phyloP scores from a whole-genome alignment of 2,329 filamentous ascomycete genomes.

The Orbilia javanica region DNA sequence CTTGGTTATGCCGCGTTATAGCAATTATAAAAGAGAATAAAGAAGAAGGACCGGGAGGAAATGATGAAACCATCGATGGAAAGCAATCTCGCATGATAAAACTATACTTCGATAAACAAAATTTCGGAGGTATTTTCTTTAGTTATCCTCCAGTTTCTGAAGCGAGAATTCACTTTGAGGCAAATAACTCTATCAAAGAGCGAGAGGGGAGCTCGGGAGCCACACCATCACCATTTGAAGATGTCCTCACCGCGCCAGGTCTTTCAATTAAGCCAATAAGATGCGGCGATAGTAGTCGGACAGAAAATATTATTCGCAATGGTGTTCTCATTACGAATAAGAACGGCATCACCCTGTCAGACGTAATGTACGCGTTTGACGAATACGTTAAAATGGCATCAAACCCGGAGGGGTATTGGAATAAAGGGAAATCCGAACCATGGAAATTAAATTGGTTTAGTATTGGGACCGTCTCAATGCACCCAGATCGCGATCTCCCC shows the following conservation, averaged over 20 bases:
- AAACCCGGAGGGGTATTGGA: background rate
- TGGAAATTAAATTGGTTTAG: background rate
- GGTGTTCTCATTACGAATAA: slow-evolving; percentile 3
- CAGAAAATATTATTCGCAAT: too few species aligned
- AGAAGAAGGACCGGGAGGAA: background rate
- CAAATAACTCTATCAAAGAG: background rate
- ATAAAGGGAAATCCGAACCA: background rate
- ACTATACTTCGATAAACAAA: too few species aligned
- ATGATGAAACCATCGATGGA: too few species aligned
- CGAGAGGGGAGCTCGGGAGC: too few species aligned
- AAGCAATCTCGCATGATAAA: too few species aligned
- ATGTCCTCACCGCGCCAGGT: too few species aligned
- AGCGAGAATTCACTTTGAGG: background rate
- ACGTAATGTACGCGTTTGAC: slow-evolving; percentile 12
- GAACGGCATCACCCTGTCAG: background rate
- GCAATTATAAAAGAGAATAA: background rate
- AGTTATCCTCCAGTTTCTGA: slow-evolving; percentile 17
- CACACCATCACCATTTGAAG: background rate
- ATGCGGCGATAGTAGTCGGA: too few species aligned
- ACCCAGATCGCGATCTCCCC: background rate
- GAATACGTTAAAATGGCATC: background rate
- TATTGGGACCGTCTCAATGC: background rate
- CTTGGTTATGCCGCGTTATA: background rate
- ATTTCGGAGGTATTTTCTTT: slow-evolving; percentile 7
- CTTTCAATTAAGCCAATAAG: too few species aligned